phyloP scores from a whole-genome alignment of 2,329 filamentous ascomycete genomes.

The Sphaerostilbella broomeana region DNA sequence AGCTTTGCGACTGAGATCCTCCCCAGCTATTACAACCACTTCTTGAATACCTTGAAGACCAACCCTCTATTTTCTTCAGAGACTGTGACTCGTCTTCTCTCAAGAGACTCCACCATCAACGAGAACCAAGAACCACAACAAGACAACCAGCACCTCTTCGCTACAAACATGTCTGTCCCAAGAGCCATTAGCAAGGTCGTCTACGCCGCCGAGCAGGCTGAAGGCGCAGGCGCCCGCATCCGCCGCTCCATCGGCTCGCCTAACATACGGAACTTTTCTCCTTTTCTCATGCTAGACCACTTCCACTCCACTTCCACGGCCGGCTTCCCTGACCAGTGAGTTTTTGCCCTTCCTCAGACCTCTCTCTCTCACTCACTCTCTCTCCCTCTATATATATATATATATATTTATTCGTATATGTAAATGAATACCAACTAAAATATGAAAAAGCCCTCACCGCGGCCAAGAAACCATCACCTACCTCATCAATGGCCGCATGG shows the following conservation, averaged over 20 bases:
- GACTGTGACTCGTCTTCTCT: neutral
- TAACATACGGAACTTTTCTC: constrained; percentile 76
- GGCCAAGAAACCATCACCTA: constrained; percentile 89
- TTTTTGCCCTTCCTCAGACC: constrained; percentile 3
- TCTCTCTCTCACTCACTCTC: neutral
- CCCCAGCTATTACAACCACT: neutral
- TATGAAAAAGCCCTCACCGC: constrained; percentile 53
- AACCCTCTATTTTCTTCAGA: neutral
- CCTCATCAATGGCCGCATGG: constrained; percentile 74
- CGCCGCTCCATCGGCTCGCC: constrained; percentile 82
- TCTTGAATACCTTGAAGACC: neutral
- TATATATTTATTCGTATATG: neutral
- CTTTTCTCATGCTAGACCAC: constrained; percentile 95
- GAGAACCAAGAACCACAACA: too few species aligned
- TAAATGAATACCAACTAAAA: neutral
- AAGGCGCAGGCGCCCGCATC: constrained; percentile 82
- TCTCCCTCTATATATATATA: neutral
- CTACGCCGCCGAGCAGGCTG: constrained; percentile 75
- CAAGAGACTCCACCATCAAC: constrained; percentile 6
- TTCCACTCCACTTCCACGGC: constrained; percentile 82
- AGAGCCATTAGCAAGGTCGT: constrained; percentile 79
- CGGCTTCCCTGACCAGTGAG: constrained; percentile 78
- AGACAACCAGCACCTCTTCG: constrained; percentile 17
- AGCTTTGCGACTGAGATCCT: neutral
- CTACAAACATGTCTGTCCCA: constrained; percentile 55